Conservation (phyloP, 1,284 basidiomycete genomes). For the Binderoboletus segoi region DNA sequence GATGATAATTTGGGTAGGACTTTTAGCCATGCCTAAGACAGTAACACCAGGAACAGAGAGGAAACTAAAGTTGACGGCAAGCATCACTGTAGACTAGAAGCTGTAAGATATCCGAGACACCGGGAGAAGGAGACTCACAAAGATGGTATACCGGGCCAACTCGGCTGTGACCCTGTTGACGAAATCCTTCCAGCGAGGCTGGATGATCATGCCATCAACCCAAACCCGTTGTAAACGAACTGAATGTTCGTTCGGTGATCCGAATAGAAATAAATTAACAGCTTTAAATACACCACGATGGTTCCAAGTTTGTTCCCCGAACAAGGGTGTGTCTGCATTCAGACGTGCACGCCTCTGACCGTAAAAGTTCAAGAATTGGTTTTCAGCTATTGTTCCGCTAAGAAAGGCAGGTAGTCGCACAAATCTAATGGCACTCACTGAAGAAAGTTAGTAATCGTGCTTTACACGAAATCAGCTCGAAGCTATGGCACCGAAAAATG, state of each 20-base stretch:
- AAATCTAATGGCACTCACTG: too few relatives aligned
- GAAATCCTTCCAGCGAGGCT: constrained; percentile 35
- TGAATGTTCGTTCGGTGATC: constrained; percentile 14
- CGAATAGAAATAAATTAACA: constrained; percentile 17
- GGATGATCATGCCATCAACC: constrained; percentile 25
- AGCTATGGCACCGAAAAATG: too few relatives aligned
- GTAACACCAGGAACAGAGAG: constrained; percentile 17
- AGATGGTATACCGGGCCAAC: constrained; percentile 53
- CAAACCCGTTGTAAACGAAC: constrained; percentile 23
- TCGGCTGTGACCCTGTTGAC: constrained; percentile 48
- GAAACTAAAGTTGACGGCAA: constrained; percentile 23
- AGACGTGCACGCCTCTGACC: constrained; percentile 15
- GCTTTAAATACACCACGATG: not conserved
- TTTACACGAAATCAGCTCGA: constrained; percentile 9
- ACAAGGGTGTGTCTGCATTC: constrained; percentile 14
- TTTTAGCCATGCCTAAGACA: too few relatives aligned
- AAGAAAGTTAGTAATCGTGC: constrained; percentile 22
- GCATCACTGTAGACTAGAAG: constrained; percentile 30
- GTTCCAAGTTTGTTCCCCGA: constrained; percentile 16
- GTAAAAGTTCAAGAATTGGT: too few relatives aligned
- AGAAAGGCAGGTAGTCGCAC: too few relatives aligned
- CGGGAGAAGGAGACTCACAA: constrained; percentile 38
- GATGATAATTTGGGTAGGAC: constrained; percentile 9
- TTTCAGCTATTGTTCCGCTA: constrained; percentile 17
- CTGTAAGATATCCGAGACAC: not conserved